phyloP scores from a whole-genome alignment of 805 yeast genomes.

The Candida sanyiensis region DNA sequence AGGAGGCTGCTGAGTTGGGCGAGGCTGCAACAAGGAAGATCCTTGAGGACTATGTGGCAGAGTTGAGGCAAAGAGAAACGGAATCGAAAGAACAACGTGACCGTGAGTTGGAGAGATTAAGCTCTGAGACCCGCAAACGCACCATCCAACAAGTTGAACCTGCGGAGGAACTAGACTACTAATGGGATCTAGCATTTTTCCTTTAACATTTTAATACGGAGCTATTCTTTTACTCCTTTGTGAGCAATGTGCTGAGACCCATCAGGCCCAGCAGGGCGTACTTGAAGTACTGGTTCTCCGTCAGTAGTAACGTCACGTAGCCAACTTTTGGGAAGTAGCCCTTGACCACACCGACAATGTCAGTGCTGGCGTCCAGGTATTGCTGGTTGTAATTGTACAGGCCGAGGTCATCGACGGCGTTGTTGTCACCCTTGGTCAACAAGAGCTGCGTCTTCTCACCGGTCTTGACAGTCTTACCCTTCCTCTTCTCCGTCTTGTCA shows the following conservation, averaged over 20 bases:
- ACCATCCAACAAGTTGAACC: constrained; percentile 23
- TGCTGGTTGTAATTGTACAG: constrained; percentile 71
- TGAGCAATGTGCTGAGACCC: constrained; percentile 62
- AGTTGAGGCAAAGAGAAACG: constrained; percentile 23
- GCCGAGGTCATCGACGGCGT: constrained; percentile 84
- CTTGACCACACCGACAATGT: constrained; percentile 86
- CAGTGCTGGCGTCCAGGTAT: constrained; percentile 71
- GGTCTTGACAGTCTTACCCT: constrained; percentile 95
- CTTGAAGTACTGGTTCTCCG: constrained; percentile 82
- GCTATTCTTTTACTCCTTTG: constrained; percentile 33
- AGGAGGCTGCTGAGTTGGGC: constrained; percentile 33
- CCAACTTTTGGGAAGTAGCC: constrained; percentile 89
- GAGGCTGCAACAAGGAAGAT: constrained; percentile 28
- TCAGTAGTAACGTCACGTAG: constrained; percentile 82
- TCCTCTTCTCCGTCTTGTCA: constrained; percentile 52
- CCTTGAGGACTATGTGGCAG: constrained; percentile 30
- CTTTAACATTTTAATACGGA: neutral
- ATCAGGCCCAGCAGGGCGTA: constrained; percentile 69
- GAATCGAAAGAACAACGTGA: constrained; percentile 21
- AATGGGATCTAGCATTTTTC: constrained; percentile 1
- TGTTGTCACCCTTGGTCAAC: constrained; percentile 94
- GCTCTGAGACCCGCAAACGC: constrained; percentile 19
- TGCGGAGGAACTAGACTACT: constrained; percentile 31
- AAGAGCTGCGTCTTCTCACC: constrained; percentile 49
- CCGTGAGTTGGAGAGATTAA: constrained; percentile 17